Base-by-base conservation (phyloP, 1,284 basidiomycete genomes). In the Cyathus pygmaeus region DNA sequence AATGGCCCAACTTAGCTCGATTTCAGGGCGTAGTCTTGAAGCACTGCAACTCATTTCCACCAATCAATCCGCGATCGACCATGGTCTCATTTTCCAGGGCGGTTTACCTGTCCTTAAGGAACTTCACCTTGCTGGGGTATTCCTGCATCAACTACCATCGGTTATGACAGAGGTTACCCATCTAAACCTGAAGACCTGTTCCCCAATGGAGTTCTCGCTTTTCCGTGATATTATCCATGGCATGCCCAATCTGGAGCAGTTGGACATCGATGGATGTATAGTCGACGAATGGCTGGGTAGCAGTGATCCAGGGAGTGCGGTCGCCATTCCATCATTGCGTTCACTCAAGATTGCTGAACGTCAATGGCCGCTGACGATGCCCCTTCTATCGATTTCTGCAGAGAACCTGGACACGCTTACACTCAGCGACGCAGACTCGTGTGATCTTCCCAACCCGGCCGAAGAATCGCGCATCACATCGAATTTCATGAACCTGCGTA, bases 331-430 rank as follows among this genome's bases (percentile, higher is more conserved):
- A 13, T 60, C 63, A 19, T 49, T 69, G 47, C 59, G 26, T 17
- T 29, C 54, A 27, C 62, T 69, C 46, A 63, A 64, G 41, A 53
- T 69, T 41, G 59, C 64, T 36, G 67, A 69, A 54, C 65, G 64
- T 49, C 62, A 61, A 41, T 64, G 61, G 60, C 65, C 65, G 30
- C 46, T 69, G 17, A 67, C 65, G 33, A 57, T 64, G 26, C 67
- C 67, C 17, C 62, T 69, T 29, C 59, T 64, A 51, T 59, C 64
- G 19, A 64, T 69, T 67, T 59, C 65, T 64, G 26, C 60, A 61
- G 29, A 55, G 58, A 9, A 53, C 56, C 53, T 39, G 46, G 42
- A 65, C 64, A 42, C 31, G 44, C 27, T 55, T 60, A 11, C 46
- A 13, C 6, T 47, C 26, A 17, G n/a, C 46, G 46, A 47, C 26